These are phyloP conservation scores for Phytophthora litchii DNA, from an alignment of 352 stramenopile species.

Conservation along the genomic window DNA sequence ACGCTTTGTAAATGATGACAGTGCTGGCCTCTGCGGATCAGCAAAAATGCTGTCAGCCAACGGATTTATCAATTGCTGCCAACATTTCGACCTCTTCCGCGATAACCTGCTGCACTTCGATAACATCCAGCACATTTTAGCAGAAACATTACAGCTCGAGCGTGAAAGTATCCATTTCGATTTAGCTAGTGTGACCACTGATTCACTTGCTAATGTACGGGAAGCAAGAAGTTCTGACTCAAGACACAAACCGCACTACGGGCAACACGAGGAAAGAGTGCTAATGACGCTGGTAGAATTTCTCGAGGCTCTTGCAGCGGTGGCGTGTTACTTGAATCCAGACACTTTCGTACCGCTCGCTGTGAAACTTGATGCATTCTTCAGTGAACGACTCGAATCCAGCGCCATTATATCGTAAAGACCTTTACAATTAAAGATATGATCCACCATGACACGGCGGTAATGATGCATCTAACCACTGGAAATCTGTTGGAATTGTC, in stretches of 20 bases:
- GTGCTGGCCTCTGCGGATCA: slow-evolving; percentile 2
- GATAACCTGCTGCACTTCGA: slow-evolving; percentile 68
- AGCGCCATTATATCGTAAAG: slow-evolving; percentile 11
- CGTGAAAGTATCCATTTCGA: slow-evolving; percentile 58
- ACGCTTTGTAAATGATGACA: slow-evolving; percentile 15
- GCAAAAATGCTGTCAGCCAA: slow-evolving; percentile 54
- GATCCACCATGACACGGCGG: no score
- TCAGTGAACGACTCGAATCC: slow-evolving; percentile 40
- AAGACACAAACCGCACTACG: slow-evolving; percentile 9
- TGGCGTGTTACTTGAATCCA: slow-evolving; percentile 66
- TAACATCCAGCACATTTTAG: slow-evolving; percentile 65
- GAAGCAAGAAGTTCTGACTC: not conserved
- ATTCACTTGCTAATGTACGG: not conserved
- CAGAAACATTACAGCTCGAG: slow-evolving; percentile 65
- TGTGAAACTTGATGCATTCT: slow-evolving; percentile 65
- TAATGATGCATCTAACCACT: no score
- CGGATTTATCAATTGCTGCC: slow-evolving; percentile 49
- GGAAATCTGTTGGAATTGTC: no score
- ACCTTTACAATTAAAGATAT: no score
- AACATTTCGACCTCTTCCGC: slow-evolving; percentile 59
- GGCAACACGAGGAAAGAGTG: slow-evolving; percentile 28
- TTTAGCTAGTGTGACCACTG: not conserved
- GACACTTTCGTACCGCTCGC: slow-evolving; percentile 66
- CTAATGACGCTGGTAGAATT: slow-evolving; percentile 70
- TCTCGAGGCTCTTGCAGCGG: slow-evolving; percentile 54